A percentile compares a stretch with the other conserved stretches of the same genome.
phyloP scores from a whole-genome alignment of 345 rosid genomes.

The Ceriops tagal region DNA sequence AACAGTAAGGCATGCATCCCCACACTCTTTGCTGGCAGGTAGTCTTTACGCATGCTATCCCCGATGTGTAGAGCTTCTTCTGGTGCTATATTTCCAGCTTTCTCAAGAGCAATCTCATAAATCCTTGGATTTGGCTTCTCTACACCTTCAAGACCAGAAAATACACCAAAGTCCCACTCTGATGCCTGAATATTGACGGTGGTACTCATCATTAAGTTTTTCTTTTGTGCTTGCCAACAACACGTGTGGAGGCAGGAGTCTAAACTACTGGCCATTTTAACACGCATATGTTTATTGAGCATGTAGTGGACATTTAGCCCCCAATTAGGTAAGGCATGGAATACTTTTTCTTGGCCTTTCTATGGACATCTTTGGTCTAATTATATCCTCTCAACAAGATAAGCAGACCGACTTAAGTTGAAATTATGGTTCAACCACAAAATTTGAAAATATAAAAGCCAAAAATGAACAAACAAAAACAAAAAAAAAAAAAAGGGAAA shows the following conservation, averaged over 20 bases:
- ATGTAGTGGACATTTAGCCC: background rate
- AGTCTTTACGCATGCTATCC: constrained; percentile 91
- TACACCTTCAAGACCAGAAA: constrained; percentile 86
- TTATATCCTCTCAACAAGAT: no score
- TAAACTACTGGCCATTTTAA: background rate
- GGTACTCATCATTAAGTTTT: background rate
- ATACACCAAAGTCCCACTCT: constrained; percentile 97
- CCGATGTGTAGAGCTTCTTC: constrained; percentile 76
- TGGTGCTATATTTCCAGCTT: constrained; percentile 74
- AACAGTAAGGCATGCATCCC: constrained; percentile 88
- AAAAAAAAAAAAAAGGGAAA: no score
- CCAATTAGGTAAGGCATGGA: background rate
- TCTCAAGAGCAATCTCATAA: constrained; percentile 63
- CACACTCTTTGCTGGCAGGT: constrained; percentile 68
- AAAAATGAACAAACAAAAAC: no score
- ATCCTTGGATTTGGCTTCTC: constrained; percentile 91
- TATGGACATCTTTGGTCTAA: no score
- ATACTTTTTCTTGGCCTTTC: no score
- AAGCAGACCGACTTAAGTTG: no score
- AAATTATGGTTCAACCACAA: no score
- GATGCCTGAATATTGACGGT: constrained; percentile 39
- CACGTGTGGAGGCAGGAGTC: background rate
- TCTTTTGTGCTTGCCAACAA: background rate
- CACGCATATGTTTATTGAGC: no score
- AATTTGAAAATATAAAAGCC: no score